Conservation (phyloP, 768 basidiomycete species). For the Rhizopogon sp. region DNA sequence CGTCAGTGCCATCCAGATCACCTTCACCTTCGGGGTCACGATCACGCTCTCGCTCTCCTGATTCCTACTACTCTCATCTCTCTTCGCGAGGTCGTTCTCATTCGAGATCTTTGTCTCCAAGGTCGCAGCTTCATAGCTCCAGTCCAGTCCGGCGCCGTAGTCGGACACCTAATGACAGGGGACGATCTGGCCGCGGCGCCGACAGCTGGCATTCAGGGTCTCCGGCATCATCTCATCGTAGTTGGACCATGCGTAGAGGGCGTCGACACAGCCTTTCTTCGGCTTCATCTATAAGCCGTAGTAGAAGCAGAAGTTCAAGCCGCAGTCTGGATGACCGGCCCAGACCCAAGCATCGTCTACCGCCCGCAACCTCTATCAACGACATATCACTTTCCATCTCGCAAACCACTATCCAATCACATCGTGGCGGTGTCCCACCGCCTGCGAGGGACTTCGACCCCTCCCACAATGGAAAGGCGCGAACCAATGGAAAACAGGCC, state of each 20-base stretch:
- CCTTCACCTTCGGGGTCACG: conserved; percentile 36
- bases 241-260: conserved; percentile 27
- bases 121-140: conserved; percentile 47
- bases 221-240: conserved; percentile 39
- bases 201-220: conserved; percentile 27
- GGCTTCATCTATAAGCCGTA: conserved; percentile 49
- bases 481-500: conserved; percentile 32
- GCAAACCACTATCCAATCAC: conserved; percentile 23
- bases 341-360: conserved; percentile 60
- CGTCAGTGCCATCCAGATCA: conserved; percentile 14
- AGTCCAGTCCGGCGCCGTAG: conserved; percentile 44
- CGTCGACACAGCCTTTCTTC: conserved; percentile 46
- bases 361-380: conserved; percentile 39
- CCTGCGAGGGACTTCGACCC: conserved; percentile 14
- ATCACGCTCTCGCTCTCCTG: conserved; percentile 53
- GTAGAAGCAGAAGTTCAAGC: conserved; percentile 48
- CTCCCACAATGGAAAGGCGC: conserved; percentile 31
- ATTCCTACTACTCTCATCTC: conserved; percentile 58
- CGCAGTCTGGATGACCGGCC: conserved; percentile 48
- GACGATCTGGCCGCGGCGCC: conserved; percentile 26
- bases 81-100: conserved; percentile 64
- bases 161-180: conserved; percentile 45
- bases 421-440: neutral
- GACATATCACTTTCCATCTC: conserved; percentile 26
- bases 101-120: conserved; percentile 57